Evolutionary conservation across 805 yeast genomes (phyloP).

Genomic region (Candida nemodendra): DNA sequence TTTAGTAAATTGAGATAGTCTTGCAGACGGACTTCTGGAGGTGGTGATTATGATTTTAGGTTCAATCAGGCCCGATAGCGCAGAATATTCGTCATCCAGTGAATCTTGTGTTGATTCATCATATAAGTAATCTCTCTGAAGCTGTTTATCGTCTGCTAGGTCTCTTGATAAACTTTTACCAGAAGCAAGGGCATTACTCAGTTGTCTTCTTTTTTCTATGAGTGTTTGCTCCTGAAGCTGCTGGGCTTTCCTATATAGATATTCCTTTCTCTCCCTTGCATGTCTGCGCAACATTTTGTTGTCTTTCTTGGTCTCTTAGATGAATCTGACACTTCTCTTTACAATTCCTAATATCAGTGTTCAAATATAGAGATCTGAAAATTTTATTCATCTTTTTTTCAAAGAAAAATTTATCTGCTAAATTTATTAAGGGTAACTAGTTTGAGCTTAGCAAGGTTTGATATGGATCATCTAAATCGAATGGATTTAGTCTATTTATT

Average conservation of each 20-base stretch:
- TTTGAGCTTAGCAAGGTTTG: too few relatives aligned
- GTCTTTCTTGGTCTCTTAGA: too few relatives aligned
- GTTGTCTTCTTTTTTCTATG: conserved; percentile 80
- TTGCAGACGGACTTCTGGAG: conserved; percentile 84
- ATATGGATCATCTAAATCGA: too few relatives aligned
- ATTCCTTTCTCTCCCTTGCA: conserved; percentile 95
- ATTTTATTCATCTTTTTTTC: too few relatives aligned
- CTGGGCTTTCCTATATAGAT: conserved; percentile 81
- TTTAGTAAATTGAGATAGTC: conserved; percentile 86
- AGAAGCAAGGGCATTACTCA: conserved; percentile 83
- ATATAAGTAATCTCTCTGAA: conserved; percentile 79
- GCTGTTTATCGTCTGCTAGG: conserved; percentile 77
- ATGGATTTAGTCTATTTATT: too few relatives aligned
- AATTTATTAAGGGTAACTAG: too few relatives aligned
- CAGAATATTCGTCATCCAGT: conserved; percentile 91
- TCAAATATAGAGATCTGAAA: neutral
- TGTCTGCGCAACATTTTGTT: conserved; percentile 72
- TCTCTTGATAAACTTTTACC: conserved; percentile 92
- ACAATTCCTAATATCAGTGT: too few relatives aligned
- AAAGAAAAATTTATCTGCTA: neutral
- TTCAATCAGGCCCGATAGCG: conserved; percentile 81
- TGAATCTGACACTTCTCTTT: too few relatives aligned
- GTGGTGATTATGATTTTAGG: conserved; percentile 93
- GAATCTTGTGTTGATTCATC: conserved; percentile 65
- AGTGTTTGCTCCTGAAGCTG: conserved; percentile 86